Evolutionary conservation across 228 moss, liverwort and hornwort species (phyloP).

Genomic region (Sphagnum magellanicum): DNA sequence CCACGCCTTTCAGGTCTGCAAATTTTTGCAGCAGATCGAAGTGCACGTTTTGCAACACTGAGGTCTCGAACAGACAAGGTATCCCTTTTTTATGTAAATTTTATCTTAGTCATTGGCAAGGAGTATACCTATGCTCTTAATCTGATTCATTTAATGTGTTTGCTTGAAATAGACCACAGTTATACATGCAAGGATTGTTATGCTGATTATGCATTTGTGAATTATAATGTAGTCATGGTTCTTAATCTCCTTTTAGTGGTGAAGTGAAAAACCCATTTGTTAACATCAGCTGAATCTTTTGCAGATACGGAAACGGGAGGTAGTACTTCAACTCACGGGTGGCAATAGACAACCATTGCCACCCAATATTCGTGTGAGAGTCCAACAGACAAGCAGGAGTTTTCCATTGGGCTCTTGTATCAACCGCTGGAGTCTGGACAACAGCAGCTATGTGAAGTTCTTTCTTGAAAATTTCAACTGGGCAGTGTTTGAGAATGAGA

Average conservation of each 20-base stretch:
- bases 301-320: slow-evolving; percentile 83
- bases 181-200: no score
- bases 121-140: no score
- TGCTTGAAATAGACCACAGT: no score
- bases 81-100: no score
- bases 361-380: slow-evolving; percentile 38
- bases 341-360: slow-evolving; percentile 34
- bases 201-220: no score
- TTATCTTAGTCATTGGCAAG: no score
- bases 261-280: no score
- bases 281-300: neutral
- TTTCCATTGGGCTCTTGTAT: slow-evolving; percentile 84
- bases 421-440: slow-evolving; percentile 66
- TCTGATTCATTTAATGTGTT: no score
- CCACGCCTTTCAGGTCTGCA: slow-evolving; percentile 43
- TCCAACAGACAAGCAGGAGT: slow-evolving; percentile 67
- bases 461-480: slow-evolving; percentile 82
- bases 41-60: slow-evolving; percentile 53
- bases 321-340: slow-evolving; percentile 40
- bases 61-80: slow-evolving; percentile 72
- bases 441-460: slow-evolving; percentile 47
- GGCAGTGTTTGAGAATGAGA: slow-evolving; percentile 95
- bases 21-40: slow-evolving; percentile 78
- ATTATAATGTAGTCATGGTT: neutral
- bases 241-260: no score